Evolutionary conservation across 441 rosid species (phyloP), one percentile per base, ranked within the genome.

Genomic region (Mallotus japonicus): DNA sequence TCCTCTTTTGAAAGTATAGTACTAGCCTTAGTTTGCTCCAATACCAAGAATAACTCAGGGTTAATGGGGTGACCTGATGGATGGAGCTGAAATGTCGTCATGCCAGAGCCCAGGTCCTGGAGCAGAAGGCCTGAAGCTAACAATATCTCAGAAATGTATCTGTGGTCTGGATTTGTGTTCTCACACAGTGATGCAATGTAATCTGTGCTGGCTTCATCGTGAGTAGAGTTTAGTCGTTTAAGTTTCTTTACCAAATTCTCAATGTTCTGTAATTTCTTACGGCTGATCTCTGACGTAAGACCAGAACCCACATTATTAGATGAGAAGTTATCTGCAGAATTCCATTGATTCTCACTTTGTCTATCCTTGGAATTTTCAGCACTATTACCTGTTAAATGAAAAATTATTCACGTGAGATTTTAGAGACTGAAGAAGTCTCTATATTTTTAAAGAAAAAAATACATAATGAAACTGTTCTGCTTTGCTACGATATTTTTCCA

Each of bases 181-280:
- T 92, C 92, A 42, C 97, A 92, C 51, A 95, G 86, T n/a, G 90
- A 89, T 53, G 97, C 99, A 69, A 95, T 87, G 88, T 95, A 95
- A 81, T 95, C 99, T 59, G 89, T 90, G 76, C 86, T 82, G 75
- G 88, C 80, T 83, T 92, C 99, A 64, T 92, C 95, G 16, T 95
- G 96, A 74, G 81, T 86, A 11, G 97, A 89, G 90, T 89, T 90
- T 24, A 95, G 78, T 70, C 88, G 73, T 80, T 81, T 84, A 55
- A 95, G 95, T 82, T 92, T 89, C 74, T 89, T 89, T 73, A 95
- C 97, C 83, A 95, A 83, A 64, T 83, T 85, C 72, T 87, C 95
- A 6, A 95, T 78, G 70, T 90, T 91, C 77, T 86, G 92, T 74
- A 92, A 84, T 82, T 92, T 95, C 92, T 84, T 89, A 65, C 91